A percentile compares a stretch with the other conserved stretches of the same genome.
phyloP scores from a whole-genome alignment of 1,284 basidiomycete species.

The Fomitopsis palustris region DNA sequence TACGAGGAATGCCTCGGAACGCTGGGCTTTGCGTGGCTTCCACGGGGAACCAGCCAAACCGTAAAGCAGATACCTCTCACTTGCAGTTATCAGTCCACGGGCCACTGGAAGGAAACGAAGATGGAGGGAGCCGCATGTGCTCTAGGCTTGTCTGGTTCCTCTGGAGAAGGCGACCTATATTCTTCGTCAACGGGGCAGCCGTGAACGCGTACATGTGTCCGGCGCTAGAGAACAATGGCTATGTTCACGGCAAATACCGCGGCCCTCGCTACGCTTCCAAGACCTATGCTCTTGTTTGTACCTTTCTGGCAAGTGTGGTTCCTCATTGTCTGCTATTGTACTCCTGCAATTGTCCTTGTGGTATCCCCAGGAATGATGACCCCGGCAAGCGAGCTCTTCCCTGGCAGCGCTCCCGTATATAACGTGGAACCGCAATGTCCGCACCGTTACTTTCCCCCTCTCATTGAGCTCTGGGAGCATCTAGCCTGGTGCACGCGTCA shows the following conservation, averaged over 20 bases:
- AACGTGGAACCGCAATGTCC: not conserved
- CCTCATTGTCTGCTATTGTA: slow-evolving; percentile 14
- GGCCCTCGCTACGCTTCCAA: slow-evolving; percentile 14
- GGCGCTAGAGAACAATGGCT: slow-evolving; percentile 44
- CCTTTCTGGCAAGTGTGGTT: not conserved
- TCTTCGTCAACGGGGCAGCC: not conserved
- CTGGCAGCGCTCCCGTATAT: not conserved
- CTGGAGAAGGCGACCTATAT: too few species aligned
- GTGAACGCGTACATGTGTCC: slow-evolving; percentile 33
- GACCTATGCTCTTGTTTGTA: slow-evolving; percentile 2
- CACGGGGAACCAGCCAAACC: too few species aligned
- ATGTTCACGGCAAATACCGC: slow-evolving; percentile 26
- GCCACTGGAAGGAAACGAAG: too few species aligned
- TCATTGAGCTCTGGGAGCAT: slow-evolving; percentile 20
- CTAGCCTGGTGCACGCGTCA: slow-evolving; percentile 13
- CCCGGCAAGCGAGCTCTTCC: not conserved
- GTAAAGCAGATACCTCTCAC: too few species aligned
- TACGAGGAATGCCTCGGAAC: too few species aligned
- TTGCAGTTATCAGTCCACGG: too few species aligned
- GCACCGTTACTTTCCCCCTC: not conserved
- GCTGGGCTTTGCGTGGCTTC: too few species aligned
- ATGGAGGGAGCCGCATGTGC: too few species aligned
- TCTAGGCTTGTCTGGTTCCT: not conserved
- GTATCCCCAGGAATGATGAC: slow-evolving; percentile 4
- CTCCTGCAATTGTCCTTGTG: slow-evolving; percentile 10